Conservation (phyloP, 1,284 basidiomycete genomes). For the Cutaneotrichosporon cutaneum region DNA sequence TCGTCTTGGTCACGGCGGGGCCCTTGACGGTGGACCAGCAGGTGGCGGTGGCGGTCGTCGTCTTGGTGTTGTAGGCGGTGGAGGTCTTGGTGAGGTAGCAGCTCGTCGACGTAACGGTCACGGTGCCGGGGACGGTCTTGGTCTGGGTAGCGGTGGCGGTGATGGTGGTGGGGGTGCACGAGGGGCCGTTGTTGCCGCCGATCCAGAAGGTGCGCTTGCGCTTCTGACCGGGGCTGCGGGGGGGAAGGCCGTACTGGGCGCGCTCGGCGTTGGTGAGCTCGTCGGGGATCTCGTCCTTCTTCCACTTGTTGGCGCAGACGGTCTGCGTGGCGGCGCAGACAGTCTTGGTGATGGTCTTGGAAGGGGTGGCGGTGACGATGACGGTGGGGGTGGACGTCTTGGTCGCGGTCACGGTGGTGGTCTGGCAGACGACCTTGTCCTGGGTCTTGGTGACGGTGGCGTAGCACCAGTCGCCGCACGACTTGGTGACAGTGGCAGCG, state of each 20-base stretch:
- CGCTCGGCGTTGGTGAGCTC: constrained; percentile 16
- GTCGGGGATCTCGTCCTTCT: constrained; percentile 14
- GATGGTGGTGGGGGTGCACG: constrained; percentile 17
- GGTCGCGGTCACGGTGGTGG: constrained; percentile 1
- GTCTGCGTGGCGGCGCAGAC: not conserved
- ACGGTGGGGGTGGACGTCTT: constrained; percentile 9
- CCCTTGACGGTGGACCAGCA: constrained; percentile 7
- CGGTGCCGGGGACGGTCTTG: constrained; percentile 10
- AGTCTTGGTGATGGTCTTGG: constrained; percentile 8
- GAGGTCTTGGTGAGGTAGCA: constrained; percentile 13
- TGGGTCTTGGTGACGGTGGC: constrained; percentile 6
- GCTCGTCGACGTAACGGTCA: constrained; percentile 5
- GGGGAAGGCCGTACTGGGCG: constrained; percentile 12
- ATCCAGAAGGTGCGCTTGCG: not conserved
- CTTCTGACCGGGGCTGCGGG: constrained; percentile 11
- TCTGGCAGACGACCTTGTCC: constrained; percentile 7
- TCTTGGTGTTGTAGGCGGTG: not conserved
- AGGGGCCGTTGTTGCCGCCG: not conserved
- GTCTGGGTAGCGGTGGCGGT: not conserved
- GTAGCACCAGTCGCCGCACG: constrained; percentile 10
- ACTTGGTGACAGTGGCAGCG: constrained; percentile 1
- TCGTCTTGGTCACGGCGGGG: constrained; percentile 11
- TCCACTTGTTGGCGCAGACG: constrained; percentile 16
- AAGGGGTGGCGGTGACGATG: constrained; percentile 1
- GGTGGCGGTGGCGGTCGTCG: constrained; percentile 1